Evolutionary conservation across 768 basidiomycete species (phyloP).

Genomic region (Hortiboletus flavorubellus): DNA sequence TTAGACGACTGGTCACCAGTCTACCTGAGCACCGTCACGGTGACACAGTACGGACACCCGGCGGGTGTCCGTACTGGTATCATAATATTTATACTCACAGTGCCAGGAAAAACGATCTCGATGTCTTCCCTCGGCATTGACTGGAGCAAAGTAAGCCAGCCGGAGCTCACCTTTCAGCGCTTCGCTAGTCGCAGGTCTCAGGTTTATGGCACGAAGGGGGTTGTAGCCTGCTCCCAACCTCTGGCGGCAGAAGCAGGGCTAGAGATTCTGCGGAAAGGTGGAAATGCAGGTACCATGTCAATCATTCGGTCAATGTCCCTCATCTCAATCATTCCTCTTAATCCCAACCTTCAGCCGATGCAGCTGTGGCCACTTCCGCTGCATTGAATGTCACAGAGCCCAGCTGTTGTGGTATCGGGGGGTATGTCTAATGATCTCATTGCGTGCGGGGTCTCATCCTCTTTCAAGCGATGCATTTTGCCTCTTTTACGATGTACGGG

Average conservation of each 20-base stretch:
- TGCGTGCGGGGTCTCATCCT: conserved; percentile 9
- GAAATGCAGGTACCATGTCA: conserved; percentile 79
- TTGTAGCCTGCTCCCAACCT: conserved; percentile 89
- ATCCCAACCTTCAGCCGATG: conserved; percentile 58
- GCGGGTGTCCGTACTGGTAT: conserved; percentile 6
- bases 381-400: conserved; percentile 92
- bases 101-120: background rate
- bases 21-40: background rate
- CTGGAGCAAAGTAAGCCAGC: conserved; percentile 63
- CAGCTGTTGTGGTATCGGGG: conserved; percentile 88
- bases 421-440: conserved; percentile 42
- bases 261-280: conserved; percentile 88
- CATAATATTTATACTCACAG: background rate
- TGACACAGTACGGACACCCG: background rate
- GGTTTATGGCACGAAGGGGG: conserved; percentile 81
- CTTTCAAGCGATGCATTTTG: conserved; percentile 79
- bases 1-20: no score
- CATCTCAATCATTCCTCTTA: background rate
- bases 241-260: conserved; percentile 88
- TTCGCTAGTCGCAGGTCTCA: conserved; percentile 86
- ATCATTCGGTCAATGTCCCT: background rate
- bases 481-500: conserved; percentile 83
- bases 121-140: conserved; percentile 40
- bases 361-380: conserved; percentile 90
- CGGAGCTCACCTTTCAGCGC: conserved; percentile 60